Percentiles rank a stretch among this genome's conserved stretches.
These are phyloP conservation scores for Priceomyces carsonii DNA, from an alignment of 805 yeast genomes.

Conservation along the genomic window DNA sequence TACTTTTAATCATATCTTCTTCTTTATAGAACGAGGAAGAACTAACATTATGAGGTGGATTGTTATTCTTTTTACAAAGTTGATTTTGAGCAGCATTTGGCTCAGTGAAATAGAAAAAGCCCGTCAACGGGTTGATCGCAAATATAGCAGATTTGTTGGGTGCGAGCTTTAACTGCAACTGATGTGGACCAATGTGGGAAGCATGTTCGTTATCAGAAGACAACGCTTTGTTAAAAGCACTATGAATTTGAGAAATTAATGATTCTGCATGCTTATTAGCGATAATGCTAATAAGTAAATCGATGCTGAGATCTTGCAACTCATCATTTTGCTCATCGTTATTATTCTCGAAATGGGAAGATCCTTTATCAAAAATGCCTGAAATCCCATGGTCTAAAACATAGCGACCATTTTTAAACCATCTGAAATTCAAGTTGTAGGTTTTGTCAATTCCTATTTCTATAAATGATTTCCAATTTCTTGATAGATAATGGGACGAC, in stretches of 20 bases:
- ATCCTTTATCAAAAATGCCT: constrained; percentile 8
- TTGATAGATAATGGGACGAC: constrained; percentile 46
- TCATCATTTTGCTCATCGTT: constrained; percentile 13
- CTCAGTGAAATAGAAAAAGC: constrained; percentile 39
- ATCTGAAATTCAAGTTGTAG: constrained; percentile 52
- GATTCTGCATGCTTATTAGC: constrained; percentile 40
- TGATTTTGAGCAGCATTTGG: constrained; percentile 39
- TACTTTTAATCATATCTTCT: constrained; percentile 27
- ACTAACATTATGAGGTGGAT: constrained; percentile 16
- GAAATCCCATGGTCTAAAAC: constrained; percentile 15
- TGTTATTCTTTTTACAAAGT: constrained; percentile 31
- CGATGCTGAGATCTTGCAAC: constrained; percentile 34
- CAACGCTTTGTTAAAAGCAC: constrained; percentile 13
- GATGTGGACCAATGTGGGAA: constrained; percentile 30
- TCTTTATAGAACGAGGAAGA: constrained; percentile 28
- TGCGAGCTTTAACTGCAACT: constrained; percentile 32
- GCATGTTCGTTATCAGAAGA: constrained; percentile 10
- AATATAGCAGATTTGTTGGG: constrained; percentile 32
- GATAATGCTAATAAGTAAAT: constrained; percentile 33
- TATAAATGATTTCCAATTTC: constrained; percentile 51
- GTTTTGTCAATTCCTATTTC: constrained; percentile 59
- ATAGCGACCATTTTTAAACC: constrained; percentile 61
- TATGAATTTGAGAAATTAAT: constrained; percentile 26
- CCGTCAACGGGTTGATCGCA: constrained; percentile 42
- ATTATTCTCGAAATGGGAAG: constrained; percentile 22